These are phyloP conservation scores for Hortaea sp. DNA, from an alignment of 2,329 filamentous ascomycete species.

Conservation along the genomic window DNA sequence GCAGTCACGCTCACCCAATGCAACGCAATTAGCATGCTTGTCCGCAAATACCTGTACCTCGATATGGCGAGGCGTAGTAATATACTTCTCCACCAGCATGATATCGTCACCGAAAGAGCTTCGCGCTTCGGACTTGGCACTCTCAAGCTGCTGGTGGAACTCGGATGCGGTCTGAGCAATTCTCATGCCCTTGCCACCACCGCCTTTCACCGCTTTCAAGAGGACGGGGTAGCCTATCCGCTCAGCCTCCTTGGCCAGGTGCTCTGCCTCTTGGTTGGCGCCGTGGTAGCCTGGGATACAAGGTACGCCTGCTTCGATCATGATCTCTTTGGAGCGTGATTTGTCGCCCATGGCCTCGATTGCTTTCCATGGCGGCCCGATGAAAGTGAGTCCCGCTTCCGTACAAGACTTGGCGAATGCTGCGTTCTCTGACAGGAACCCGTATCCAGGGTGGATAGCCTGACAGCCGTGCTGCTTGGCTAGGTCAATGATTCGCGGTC, in stretches of 20 bases:
- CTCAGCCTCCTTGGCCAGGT: constrained; percentile 59
- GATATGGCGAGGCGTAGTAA: constrained; percentile 55
- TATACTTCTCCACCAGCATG: constrained; percentile 60
- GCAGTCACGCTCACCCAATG: constrained; percentile 55
- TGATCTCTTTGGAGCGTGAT: constrained; percentile 86
- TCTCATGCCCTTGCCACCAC: constrained; percentile 60
- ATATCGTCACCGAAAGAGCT: constrained; percentile 57
- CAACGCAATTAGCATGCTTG: constrained; percentile 54
- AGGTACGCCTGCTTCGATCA: constrained; percentile 87
- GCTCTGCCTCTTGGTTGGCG: constrained; percentile 58
- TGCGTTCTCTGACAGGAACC: constrained; percentile 87
- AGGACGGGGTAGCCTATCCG: constrained; percentile 58
- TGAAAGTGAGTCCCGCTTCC: constrained; percentile 84
- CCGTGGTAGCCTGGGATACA: constrained; percentile 97
- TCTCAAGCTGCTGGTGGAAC: constrained; percentile 51
- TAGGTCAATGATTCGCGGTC: constrained; percentile 79
- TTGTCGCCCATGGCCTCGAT: constrained; percentile 85
- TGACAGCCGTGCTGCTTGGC: constrained; percentile 80
- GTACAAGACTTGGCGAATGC: constrained; percentile 80
- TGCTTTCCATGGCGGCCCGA: constrained; percentile 74
- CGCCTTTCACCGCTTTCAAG: constrained; percentile 56
- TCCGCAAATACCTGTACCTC: constrained; percentile 60
- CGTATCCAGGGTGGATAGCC: constrained; percentile 92
- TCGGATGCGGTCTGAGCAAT: constrained; percentile 49
- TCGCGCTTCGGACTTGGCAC: constrained; percentile 53